Evolutionary conservation across 164 flowering plant species (phyloP).

Genomic region (Kalanchoe fedtschenkoi): DNA sequence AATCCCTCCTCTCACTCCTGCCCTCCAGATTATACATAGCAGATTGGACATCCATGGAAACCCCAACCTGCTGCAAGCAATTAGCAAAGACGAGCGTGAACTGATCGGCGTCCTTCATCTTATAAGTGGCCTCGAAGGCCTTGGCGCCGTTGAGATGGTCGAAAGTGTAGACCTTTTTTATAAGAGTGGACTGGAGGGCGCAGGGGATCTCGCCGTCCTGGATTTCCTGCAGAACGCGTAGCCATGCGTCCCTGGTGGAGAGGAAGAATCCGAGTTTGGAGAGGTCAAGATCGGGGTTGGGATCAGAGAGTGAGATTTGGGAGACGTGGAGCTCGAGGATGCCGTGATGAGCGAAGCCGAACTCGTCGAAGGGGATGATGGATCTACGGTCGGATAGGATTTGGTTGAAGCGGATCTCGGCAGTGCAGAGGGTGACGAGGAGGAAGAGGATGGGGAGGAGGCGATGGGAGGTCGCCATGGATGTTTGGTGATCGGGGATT

Average conservation of each 20-base stretch:
- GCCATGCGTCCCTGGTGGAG: slow-evolving; percentile 68
- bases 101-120: slow-evolving; percentile 36
- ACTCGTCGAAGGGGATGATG: slow-evolving; percentile 82
- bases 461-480: slow-evolving; percentile 25
- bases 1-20: slow-evolving; percentile 30
- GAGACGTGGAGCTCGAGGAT: slow-evolving; percentile 66
- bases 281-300: slow-evolving; percentile 31
- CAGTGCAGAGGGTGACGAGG: slow-evolving; percentile 16
- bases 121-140: slow-evolving; percentile 8
- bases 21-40: slow-evolving; percentile 59
- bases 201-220: slow-evolving; percentile 58
- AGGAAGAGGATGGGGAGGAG: slow-evolving; percentile 18
- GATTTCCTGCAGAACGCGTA: slow-evolving; percentile 62
- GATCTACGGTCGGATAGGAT: slow-evolving; percentile 57
- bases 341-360: slow-evolving; percentile 82
- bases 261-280: slow-evolving; percentile 77
- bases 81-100: slow-evolving; percentile 82
- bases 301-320: slow-evolving; percentile 31
- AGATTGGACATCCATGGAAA: slow-evolving; percentile 42
- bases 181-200: slow-evolving; percentile 47
- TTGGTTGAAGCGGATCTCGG: slow-evolving; percentile 57
- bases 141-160: slow-evolving; percentile 10
- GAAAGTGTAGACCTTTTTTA: slow-evolving; percentile 47
- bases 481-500: not conserved
- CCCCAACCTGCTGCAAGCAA: slow-evolving; percentile 32